phyloP scores from a whole-genome alignment of 2,329 filamentous ascomycete species.

The Calonectria pteridis region DNA sequence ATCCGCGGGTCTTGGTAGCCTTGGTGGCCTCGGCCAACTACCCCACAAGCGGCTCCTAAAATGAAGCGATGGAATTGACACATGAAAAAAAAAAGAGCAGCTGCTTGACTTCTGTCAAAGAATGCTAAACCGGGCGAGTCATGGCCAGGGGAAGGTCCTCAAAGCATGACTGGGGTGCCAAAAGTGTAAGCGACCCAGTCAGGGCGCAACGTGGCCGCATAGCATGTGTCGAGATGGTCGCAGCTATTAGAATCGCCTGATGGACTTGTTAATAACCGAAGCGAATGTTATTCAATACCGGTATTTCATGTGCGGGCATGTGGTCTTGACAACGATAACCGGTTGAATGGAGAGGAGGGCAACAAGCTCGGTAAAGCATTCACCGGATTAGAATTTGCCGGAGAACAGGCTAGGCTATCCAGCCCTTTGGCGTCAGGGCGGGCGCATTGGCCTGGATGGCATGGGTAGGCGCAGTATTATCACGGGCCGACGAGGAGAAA shows the following conservation, averaged over 20 bases:
- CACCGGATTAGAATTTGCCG: slow-evolving; percentile 20
- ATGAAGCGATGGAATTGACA: slow-evolving; percentile 33
- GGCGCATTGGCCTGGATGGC: slow-evolving; percentile 37
- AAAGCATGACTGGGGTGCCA: slow-evolving; percentile 26
- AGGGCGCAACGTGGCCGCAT: slow-evolving; percentile 30
- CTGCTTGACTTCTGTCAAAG: slow-evolving; percentile 12
- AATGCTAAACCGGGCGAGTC: slow-evolving; percentile 22
- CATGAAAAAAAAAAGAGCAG: slow-evolving; percentile 32
- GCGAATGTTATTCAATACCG: background rate
- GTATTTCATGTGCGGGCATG: background rate
- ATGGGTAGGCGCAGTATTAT: slow-evolving; percentile 27
- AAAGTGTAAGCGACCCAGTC: slow-evolving; percentile 35
- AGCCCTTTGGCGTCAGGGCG: slow-evolving; percentile 37
- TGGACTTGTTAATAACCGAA: background rate
- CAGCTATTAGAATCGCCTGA: slow-evolving; percentile 26
- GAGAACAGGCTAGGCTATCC: slow-evolving; percentile 29
- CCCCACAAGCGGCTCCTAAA: slow-evolving; percentile 25
- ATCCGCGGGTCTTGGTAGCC: slow-evolving; percentile 34
- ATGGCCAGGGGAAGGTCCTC: slow-evolving; percentile 13
- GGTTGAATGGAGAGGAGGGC: background rate
- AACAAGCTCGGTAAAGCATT: background rate
- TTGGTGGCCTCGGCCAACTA: slow-evolving; percentile 33
- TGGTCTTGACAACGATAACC: background rate
- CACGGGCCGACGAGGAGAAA: slow-evolving; percentile 25
- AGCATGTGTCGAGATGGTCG: slow-evolving; percentile 19